A percentile compares a stretch with the other conserved stretches of the same genome.
Evolutionary conservation across 1,284 basidiomycete species (phyloP).

Genomic region (Ceratobasidium sp.): DNA sequence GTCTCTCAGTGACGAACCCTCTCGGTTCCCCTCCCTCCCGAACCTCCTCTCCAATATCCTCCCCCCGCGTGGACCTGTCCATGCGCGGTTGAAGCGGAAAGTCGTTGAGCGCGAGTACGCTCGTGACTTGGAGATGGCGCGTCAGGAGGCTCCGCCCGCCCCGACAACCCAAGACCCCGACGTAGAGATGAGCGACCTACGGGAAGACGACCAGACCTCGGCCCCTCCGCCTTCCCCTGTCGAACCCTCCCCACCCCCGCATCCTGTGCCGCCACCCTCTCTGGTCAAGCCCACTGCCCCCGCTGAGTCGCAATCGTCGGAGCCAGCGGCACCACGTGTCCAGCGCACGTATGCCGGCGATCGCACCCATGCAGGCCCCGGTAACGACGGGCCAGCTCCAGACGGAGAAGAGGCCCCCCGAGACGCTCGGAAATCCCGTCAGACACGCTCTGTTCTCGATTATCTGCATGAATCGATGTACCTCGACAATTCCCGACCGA

Average conservation of each 20-base stretch:
- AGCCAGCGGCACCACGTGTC: too few species aligned
- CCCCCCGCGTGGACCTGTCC: constrained; percentile 1
- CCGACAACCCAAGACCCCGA: neutral
- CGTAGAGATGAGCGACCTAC: neutral
- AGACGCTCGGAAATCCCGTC: too few species aligned
- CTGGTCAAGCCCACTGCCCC: too few species aligned
- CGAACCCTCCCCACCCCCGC: neutral
- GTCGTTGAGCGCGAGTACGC: neutral
- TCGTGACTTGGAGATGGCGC: too few species aligned
- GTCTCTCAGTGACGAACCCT: neutral
- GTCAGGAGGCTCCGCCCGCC: neutral
- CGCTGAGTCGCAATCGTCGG: too few species aligned
- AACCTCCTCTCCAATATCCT: neutral
- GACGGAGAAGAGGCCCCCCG: too few species aligned
- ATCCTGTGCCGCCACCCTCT: neutral
- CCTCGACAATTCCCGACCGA: neutral
- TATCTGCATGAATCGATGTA: neutral
- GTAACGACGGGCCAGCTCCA: too few species aligned
- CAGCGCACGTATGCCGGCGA: neutral
- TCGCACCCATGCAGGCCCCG: too few species aligned
- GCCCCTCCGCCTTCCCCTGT: neutral
- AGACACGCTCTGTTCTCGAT: neutral
- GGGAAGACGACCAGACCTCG: neutral
- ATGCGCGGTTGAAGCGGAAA: neutral
- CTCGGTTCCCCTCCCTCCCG: neutral